Evolutionary conservation across 2,329 filamentous ascomycete species (phyloP), one percentile per base, ranked within the genome.

Genomic region (Hortaea sp.): DNA sequence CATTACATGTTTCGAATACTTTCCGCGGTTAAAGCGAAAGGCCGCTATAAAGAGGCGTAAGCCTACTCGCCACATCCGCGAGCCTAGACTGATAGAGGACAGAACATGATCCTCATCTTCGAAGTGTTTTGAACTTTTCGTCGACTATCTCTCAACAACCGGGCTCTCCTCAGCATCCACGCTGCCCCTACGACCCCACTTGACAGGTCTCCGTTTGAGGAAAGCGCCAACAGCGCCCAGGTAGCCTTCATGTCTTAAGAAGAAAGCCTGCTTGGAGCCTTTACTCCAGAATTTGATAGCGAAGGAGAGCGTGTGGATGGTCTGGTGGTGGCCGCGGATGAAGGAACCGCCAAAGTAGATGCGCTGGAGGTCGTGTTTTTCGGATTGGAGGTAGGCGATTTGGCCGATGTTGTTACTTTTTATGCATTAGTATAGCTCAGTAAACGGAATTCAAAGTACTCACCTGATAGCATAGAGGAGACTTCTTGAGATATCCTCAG

Each of bases 321-420:
- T 98, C 69, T 97, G 92, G 11, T 85, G 81, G 66, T 98, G 92
- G 37, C 92, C 92, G 38, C 92, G 82, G 62, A 98, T 97, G 64
- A 97, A 98, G 5, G 85, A 92, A 27, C 92, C 92, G 20, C 92
- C 92, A 66, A 98, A 98, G 71, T 98, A 98, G 50, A 98, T 97
- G 61, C 90, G 82, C 52, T 86, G 84, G 28, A 97, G 74, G 40
- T 84, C 79, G 69, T 98, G 90, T 62, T 95, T 92, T 64, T 95
- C 89, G 5, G 88, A 92, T 63, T 97, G 92, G n/a, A 98, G 74
- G 65, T 92, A 95, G 39, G 92, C 88, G 57, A 98, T 94, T 70
- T 98, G 92, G 11, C 92, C 92, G 53, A 97, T 95, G 68, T 97
- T 97, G 72, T 97, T 97, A 64, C 85, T 90, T 56, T 30, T 9